phyloP scores from a whole-genome alignment of 805 yeast species.

The Candida rishiriensis region DNA sequence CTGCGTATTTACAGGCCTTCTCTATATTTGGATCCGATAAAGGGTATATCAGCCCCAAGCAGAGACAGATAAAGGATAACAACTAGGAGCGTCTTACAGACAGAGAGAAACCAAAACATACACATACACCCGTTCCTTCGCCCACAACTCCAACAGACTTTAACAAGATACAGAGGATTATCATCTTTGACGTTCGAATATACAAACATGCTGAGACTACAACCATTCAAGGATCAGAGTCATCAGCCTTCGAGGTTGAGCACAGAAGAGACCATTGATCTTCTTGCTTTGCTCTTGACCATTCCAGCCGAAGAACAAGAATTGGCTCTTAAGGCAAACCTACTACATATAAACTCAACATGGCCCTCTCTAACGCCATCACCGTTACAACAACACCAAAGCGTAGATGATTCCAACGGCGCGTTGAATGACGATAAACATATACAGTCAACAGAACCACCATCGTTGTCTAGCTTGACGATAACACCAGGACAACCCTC shows the following conservation, averaged over 20 bases:
- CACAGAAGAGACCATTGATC: not conserved
- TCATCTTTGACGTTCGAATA: not conserved
- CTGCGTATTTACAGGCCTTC: not conserved
- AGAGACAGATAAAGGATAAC: not conserved
- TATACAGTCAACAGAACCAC: too few species aligned
- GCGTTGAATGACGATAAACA: too few species aligned
- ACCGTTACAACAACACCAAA: too few species aligned
- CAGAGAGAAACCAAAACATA: not conserved
- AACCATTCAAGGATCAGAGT: not conserved
- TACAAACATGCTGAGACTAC: not conserved
- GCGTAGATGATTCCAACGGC: too few species aligned
- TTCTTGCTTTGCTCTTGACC: constrained; percentile 1
- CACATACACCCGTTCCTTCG: not conserved
- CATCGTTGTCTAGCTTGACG: too few species aligned
- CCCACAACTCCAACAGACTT: too few species aligned
- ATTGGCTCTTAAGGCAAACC: not conserved
- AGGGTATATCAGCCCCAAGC: too few species aligned
- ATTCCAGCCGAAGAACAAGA: not conserved
- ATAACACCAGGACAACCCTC: too few species aligned
- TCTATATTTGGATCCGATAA: not conserved
- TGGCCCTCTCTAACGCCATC: too few species aligned
- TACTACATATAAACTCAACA: too few species aligned
- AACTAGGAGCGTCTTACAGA: not conserved
- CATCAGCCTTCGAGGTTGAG: not conserved
- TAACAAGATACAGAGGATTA: too few species aligned